These are phyloP conservation scores for Euryodendron excelsum DNA, from an alignment of 148 eudicot species.

Conservation along the genomic window DNA sequence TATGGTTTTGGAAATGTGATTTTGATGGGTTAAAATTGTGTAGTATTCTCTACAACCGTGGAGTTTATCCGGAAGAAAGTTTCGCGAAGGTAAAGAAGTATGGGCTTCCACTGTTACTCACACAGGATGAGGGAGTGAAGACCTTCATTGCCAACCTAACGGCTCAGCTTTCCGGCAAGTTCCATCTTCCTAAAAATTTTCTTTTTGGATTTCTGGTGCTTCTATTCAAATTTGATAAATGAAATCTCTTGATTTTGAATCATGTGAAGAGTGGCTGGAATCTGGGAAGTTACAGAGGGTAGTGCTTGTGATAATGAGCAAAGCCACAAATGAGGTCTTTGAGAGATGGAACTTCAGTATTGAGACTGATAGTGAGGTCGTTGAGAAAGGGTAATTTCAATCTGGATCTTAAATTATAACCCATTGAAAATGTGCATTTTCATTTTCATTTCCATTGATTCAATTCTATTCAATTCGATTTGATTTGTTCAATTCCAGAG, in stretches of 20 bases:
- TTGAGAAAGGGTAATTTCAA: constrained; percentile 73
- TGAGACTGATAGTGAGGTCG: constrained; percentile 83
- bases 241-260: neutral
- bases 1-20: neutral
- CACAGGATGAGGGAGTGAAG: constrained; percentile 93
- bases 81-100: constrained; percentile 87
- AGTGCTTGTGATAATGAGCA: constrained; percentile 93
- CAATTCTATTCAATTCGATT: too few species aligned
- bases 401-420: neutral
- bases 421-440: too few species aligned
- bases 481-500: constrained; percentile 57
- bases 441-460: neutral
- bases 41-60: constrained; percentile 92
- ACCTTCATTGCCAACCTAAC: constrained; percentile 75
- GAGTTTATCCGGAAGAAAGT: constrained; percentile 92
- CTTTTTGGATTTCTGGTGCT: neutral
- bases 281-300: constrained; percentile 89
- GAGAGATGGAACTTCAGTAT: constrained; percentile 99
- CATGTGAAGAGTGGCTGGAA: constrained; percentile 80
- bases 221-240: neutral
- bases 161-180: constrained; percentile 76
- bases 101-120: constrained; percentile 86
- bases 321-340: constrained; percentile 69
- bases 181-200: neutral
- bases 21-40: constrained; percentile 12